These are phyloP conservation scores for Remersonia thermophila DNA, from an alignment of 2,329 filamentous ascomycete genomes.

Conservation along the genomic window DNA sequence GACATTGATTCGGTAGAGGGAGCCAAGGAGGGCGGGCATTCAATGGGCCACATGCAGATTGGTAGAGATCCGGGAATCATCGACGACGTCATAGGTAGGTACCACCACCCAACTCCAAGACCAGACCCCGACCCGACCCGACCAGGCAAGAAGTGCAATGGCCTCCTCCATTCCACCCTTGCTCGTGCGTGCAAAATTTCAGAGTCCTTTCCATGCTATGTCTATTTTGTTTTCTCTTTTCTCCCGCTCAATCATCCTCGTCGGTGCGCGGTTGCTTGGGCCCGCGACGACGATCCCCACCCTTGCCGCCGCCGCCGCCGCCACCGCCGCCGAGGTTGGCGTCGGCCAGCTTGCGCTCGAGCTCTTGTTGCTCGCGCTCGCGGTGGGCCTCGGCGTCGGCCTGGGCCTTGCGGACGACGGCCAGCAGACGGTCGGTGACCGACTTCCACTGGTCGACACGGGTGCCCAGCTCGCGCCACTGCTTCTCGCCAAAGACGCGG, in stretches of 20 bases:
- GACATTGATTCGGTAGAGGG: no score
- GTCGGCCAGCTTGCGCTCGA: constrained; percentile 52
- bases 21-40: constrained; percentile 6
- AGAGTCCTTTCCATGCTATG: constrained; percentile 1
- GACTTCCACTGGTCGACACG: constrained; percentile 84
- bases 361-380: constrained; percentile 63
- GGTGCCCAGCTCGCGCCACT: constrained; percentile 90
- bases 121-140: constrained; percentile 2
- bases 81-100: no score
- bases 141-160: constrained; percentile 8
- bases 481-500: constrained; percentile 93
- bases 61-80: no score
- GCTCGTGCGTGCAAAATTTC: no score
- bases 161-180: no score
- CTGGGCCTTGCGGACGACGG: constrained; percentile 70
- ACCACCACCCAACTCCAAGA: constrained; percentile 9
- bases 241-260: constrained; percentile 39
- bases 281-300: constrained; percentile 21
- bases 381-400: constrained; percentile 63
- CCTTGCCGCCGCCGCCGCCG: constrained; percentile 18
- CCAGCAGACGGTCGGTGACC: constrained; percentile 66
- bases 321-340: constrained; percentile 24
- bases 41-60: neutral
- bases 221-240: neutral
- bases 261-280: constrained; percentile 30